Conservation (phyloP, 768 basidiomycete species). For the Dendrothele bispora region DNA sequence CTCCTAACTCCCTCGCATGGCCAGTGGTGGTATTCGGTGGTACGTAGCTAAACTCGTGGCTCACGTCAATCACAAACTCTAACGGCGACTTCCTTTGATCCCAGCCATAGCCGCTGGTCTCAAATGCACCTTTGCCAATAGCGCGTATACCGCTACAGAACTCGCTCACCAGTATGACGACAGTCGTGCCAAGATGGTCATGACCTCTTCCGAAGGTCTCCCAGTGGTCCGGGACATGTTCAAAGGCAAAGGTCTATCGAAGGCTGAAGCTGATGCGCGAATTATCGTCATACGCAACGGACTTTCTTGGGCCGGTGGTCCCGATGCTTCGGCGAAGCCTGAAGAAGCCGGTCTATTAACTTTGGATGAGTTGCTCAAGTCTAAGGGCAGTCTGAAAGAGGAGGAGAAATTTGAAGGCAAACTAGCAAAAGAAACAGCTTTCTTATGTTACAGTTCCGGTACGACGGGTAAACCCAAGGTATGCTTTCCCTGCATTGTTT, state of each 20-base stretch:
- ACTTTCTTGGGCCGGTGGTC: constrained; percentile 46
- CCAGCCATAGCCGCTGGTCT: constrained; percentile 49
- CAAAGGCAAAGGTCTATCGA: constrained; percentile 42
- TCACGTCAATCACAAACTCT: no score
- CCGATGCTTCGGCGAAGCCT: constrained; percentile 23
- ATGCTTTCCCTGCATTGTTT: constrained; percentile 37
- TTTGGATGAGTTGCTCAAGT: constrained; percentile 51
- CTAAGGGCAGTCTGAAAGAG: constrained; percentile 43
- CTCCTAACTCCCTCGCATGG: constrained; percentile 54
- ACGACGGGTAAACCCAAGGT: constrained; percentile 83
- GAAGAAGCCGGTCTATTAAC: constrained; percentile 31
- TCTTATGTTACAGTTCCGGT: constrained; percentile 61
- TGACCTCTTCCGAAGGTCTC: constrained; percentile 64
- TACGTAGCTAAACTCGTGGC: no score
- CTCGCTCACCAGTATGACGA: constrained; percentile 64
- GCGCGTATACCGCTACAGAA: constrained; percentile 50
- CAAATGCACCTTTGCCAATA: constrained; percentile 53
- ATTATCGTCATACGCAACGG: constrained; percentile 58
- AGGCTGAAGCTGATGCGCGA: constrained; percentile 47
- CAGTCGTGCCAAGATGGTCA: constrained; percentile 60
- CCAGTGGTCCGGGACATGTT: constrained; percentile 59
- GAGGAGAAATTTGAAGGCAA: constrained; percentile 59
- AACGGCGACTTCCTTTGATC: no score
- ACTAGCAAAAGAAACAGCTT: constrained; percentile 55
- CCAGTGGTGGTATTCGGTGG: constrained; percentile 43